A percentile compares a stretch with the other conserved stretches of the same genome.
Conservation (phyloP, 768 basidiomycete genomes). For the Naganishia vishniacii region DNA sequence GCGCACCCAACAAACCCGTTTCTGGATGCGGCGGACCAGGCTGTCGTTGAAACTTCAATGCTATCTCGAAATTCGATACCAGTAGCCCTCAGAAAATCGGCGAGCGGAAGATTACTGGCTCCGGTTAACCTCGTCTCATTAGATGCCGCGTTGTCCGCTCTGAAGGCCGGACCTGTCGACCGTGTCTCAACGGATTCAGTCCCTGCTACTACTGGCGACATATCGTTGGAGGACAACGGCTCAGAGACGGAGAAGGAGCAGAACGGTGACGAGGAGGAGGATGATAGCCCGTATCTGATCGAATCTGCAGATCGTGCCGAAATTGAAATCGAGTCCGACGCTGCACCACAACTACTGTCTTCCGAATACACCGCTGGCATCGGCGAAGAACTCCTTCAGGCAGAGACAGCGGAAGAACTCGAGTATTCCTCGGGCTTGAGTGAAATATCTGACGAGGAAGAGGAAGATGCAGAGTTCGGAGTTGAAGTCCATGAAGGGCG, state of each 20-base stretch:
- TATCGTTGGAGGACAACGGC: neutral
- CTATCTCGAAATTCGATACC: neutral
- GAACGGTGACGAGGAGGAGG: slow-evolving; percentile 1
- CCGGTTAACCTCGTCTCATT: slow-evolving; percentile 5
- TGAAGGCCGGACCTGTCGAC: no score
- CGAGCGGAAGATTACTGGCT: neutral
- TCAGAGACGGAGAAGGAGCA: slow-evolving; percentile 10
- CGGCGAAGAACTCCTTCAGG: no score
- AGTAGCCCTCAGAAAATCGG: neutral
- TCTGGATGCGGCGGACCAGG: neutral
- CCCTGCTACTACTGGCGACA: no score
- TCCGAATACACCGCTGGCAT: neutral
- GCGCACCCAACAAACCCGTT: no score
- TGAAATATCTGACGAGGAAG: neutral
- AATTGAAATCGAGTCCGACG: no score
- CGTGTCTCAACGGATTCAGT: no score
- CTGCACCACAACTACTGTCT: neutral
- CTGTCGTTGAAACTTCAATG: neutral
- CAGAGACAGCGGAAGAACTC: neutral
- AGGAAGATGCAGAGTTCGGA: neutral
- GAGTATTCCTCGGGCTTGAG: neutral
- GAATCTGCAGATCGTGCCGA: neutral
- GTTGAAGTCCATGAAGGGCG: slow-evolving; percentile 6
- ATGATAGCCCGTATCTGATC: slow-evolving; percentile 16
- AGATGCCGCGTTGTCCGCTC: neutral